Base-by-base conservation (phyloP, 2,329 filamentous ascomycete genomes). In the Pseudogymnoascus sp. region DNA sequence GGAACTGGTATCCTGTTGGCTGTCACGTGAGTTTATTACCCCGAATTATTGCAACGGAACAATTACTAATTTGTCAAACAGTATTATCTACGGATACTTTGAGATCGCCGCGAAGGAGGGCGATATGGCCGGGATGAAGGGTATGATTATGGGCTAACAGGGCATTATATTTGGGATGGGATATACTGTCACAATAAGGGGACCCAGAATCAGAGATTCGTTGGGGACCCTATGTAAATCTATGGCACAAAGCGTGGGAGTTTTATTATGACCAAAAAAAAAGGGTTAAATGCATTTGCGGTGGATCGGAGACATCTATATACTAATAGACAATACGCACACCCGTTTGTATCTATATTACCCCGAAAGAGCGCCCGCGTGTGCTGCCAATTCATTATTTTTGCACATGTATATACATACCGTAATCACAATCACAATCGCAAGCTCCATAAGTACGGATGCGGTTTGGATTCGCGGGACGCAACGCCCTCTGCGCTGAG, bases 11-110 rank as follows among this genome's bases (percentile, higher is more conserved):
- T 96, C 72, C 84, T 99, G 66, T 87, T 99, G 76, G 94, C 94
- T 77, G 94, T 99, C 75, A 99, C 95, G 88, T 95, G 86, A 90
- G 91, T 89, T 89, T 70, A 62, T 59, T 21, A 18, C 40, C 4
- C 53, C 6, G 35, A 3, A 5, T 50, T 62, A 10, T 25, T 44
- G 59, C 5, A 61, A 62, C n/a, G 61, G 66, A 68, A 65, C 78
- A 75, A 73, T 76, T 69, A 69, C 71, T 77, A 67, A 76, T 62
- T n/a, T 25, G 1, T 56, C 11, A 14, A 14, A 14, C 70, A 95
- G 91, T 66, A 99, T 99, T 76, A 99, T 99, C 78, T 99, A 99
- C 78, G 91, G 92, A 68, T 99, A 99, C 82, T 99, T 99, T 73
- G 94, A 99, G 78, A 99, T 99, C 73, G 94, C 94, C 23, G 95